A percentile compares a stretch with the other conserved stretches of the same genome.
Conservation (phyloP, 108 stramenopile genomes). For the Bacterosira constricta region DNA sequence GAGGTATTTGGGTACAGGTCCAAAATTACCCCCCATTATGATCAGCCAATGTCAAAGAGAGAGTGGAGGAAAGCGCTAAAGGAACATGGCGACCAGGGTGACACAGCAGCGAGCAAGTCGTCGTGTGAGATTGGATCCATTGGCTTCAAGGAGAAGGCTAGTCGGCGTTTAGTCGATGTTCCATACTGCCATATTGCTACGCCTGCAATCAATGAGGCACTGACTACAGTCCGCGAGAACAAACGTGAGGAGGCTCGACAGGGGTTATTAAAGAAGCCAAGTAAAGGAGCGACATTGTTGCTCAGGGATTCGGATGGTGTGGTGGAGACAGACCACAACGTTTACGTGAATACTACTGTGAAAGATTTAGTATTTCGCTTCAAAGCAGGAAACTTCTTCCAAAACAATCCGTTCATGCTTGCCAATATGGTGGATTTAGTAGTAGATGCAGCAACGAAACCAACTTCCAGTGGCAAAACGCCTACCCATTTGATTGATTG, state of each 20-base stretch:
- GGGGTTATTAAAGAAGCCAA: slow-evolving; percentile 56
- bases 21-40: slow-evolving; percentile 97
- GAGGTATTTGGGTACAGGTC: slow-evolving; percentile 89
- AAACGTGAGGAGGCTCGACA: slow-evolving; percentile 46
- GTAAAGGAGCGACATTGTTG: slow-evolving; percentile 88
- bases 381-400: slow-evolving; percentile 97
- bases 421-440: slow-evolving; percentile 93
- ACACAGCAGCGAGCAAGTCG: neutral
- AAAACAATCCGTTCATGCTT: slow-evolving; percentile 95
- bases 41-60: slow-evolving; percentile 71
- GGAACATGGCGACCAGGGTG: neutral
- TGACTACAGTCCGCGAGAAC: slow-evolving; percentile 58
- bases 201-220: slow-evolving; percentile 85
- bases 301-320: slow-evolving; percentile 80
- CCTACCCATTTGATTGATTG: slow-evolving; percentile 91
- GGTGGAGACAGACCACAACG: slow-evolving; percentile 86
- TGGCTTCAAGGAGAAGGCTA: slow-evolving; percentile 84
- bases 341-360: slow-evolving; percentile 78
- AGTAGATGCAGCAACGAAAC: slow-evolving; percentile 59
- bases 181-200: slow-evolving; percentile 93
- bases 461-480: slow-evolving; percentile 12
- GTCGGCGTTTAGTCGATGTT: slow-evolving; percentile 89
- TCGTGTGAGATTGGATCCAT: slow-evolving; percentile 59
- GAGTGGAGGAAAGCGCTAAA: slow-evolving; percentile 12
- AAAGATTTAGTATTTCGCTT: slow-evolving; percentile 73